Conservation (phyloP, 108 stramenopile species). For the Pseudonitzschia delicatissima region DNA sequence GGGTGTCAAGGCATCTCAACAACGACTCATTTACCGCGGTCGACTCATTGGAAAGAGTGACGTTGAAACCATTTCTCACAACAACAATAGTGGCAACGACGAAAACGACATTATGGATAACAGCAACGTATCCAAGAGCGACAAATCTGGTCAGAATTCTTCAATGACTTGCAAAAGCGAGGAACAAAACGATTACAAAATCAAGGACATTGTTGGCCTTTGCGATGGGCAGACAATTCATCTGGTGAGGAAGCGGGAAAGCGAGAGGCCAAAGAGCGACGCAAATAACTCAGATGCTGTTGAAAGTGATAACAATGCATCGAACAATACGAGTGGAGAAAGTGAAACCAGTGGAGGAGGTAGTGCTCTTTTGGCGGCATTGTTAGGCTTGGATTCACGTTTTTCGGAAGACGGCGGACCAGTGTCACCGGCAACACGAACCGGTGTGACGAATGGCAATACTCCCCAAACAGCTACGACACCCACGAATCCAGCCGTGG, state of each 20-base stretch:
- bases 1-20: slow-evolving; percentile 67
- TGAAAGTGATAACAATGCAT: background rate
- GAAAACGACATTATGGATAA: background rate
- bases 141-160: background rate
- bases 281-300: background rate
- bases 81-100: slow-evolving; percentile 12
- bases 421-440: background rate
- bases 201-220: slow-evolving; percentile 75
- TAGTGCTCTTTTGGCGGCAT: slow-evolving; percentile 29
- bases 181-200: slow-evolving; percentile 20
- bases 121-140: background rate
- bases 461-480: background rate
- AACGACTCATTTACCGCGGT: slow-evolving; percentile 83
- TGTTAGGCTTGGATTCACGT: slow-evolving; percentile 35
- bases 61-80: background rate
- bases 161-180: background rate
- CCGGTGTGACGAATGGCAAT: background rate
- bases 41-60: slow-evolving; percentile 48
- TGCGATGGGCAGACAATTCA: slow-evolving; percentile 86
- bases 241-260: slow-evolving; percentile 59
- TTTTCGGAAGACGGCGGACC: slow-evolving; percentile 6
- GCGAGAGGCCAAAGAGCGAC: background rate
- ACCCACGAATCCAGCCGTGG: background rate
- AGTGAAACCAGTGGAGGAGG: slow-evolving; percentile 1
- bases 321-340: background rate